Evolutionary conservation across 352 stramenopile species (phyloP).

Genomic region (Phytophthora hybrid): DNA sequence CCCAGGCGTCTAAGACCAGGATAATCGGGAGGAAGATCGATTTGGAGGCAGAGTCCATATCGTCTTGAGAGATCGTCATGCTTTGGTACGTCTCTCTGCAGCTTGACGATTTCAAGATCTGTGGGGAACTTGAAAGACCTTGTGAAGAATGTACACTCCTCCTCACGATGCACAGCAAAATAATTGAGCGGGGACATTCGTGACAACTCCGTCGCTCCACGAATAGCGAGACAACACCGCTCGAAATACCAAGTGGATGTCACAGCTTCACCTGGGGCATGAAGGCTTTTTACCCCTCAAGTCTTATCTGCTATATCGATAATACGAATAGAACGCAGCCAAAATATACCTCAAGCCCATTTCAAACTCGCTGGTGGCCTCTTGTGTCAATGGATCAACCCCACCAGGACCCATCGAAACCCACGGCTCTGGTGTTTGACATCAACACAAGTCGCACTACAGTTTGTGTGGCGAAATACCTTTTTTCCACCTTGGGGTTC

Average conservation of each 20-base stretch:
- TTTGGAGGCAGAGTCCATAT: background rate
- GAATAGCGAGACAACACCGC: background rate
- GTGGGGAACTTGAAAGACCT: background rate
- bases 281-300: too few species aligned
- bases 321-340: too few species aligned
- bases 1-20: slow-evolving; percentile 25
- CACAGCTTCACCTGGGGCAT: background rate
- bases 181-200: background rate
- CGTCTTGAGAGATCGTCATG: slow-evolving; percentile 13
- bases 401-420: too few species aligned
- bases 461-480: too few species aligned
- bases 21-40: background rate
- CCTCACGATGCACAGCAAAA: too few species aligned
- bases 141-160: background rate
- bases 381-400: too few species aligned
- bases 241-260: background rate
- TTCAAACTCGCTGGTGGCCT: too few species aligned
- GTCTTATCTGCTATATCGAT: background rate
- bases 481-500: background rate
- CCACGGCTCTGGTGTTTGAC: too few species aligned
- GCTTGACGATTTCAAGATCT: too few species aligned
- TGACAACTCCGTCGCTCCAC: background rate
- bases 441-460: background rate
- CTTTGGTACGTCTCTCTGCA: background rate
- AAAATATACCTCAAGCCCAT: too few species aligned